phyloP scores from a whole-genome alignment of 805 yeast species.

The Saccharomycopsis sp. region DNA sequence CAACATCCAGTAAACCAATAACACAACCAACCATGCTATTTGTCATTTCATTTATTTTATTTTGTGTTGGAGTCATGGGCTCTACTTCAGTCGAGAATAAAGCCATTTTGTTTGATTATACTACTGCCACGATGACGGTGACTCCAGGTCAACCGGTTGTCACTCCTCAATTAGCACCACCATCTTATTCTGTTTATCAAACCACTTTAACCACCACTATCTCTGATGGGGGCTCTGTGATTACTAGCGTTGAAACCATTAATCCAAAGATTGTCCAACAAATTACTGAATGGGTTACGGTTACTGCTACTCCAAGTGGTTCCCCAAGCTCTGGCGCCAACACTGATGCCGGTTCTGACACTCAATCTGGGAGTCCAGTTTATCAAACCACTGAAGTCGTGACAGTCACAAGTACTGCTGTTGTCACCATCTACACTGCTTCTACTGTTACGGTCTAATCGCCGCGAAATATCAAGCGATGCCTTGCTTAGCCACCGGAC shows the following conservation, averaged over 20 bases:
- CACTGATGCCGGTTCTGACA: conserved; percentile 1
- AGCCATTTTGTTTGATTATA: conserved; percentile 15
- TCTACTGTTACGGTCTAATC: conserved; percentile 6
- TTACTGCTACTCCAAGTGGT: no score
- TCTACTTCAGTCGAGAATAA: conserved; percentile 11
- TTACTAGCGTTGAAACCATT: conserved; percentile 4
- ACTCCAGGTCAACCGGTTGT: conserved; percentile 20
- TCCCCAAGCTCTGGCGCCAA: no score
- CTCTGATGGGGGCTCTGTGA: conserved; percentile 1
- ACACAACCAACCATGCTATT: no score
- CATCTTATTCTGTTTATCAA: conserved; percentile 17
- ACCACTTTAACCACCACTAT: conserved; percentile 11
- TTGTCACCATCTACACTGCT: conserved; percentile 9
- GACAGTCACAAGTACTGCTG: not conserved
- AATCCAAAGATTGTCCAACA: conserved; percentile 16
- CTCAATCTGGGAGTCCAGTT: no score
- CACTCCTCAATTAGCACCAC: conserved; percentile 15
- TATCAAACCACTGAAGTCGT: not conserved
- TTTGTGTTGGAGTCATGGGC: no score
- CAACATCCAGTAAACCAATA: no score
- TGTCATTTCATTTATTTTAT: no score
- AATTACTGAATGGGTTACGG: conserved; percentile 17
- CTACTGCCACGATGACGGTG: conserved; percentile 17
- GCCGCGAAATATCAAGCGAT: no score
- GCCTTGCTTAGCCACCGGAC: no score